Evolutionary conservation across 2,329 filamentous ascomycete species (phyloP).

Genomic region (Fusarium sp.): DNA sequence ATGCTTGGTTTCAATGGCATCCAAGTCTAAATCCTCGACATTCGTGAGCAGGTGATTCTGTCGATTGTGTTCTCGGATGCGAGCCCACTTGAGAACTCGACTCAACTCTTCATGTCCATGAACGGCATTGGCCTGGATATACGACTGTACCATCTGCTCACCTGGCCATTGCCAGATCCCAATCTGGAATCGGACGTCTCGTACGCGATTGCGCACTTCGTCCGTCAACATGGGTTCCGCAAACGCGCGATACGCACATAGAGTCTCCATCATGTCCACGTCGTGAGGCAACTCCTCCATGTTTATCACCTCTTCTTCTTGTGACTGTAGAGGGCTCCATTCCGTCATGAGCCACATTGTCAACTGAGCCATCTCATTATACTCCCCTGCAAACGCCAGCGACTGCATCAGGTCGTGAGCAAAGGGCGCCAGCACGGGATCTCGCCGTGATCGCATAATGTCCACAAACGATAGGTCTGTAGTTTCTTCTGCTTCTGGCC

Average conservation of each 20-base stretch:
- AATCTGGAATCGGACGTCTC: conserved; percentile 38
- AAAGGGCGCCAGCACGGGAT: conserved; percentile 50
- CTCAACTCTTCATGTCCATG: conserved; percentile 41
- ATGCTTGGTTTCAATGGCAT: background rate
- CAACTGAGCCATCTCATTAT: conserved; percentile 64
- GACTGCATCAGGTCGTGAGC: conserved; percentile 69
- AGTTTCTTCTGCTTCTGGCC: conserved; percentile 30
- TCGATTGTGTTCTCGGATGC: conserved; percentile 14
- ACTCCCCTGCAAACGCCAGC: conserved; percentile 69
- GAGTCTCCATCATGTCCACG: conserved; percentile 49
- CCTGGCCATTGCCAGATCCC: conserved; percentile 52
- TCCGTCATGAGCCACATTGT: conserved; percentile 67
- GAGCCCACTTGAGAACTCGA: conserved; percentile 38
- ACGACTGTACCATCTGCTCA: conserved; percentile 48
- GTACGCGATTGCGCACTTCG: conserved; percentile 46
- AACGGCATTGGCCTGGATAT: conserved; percentile 40
- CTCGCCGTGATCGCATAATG: conserved; percentile 45
- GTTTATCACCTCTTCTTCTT: conserved; percentile 50
- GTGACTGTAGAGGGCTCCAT: conserved; percentile 49
- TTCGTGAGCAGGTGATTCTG: background rate
- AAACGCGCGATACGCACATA: conserved; percentile 60
- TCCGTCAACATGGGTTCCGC: conserved; percentile 53
- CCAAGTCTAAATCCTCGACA: conserved; percentile 1
- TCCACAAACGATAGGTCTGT: conserved; percentile 46
- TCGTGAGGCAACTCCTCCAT: conserved; percentile 47